Conservation (phyloP, 495 filamentous ascomycete genomes). For the Aspergillus wentii region DNA sequence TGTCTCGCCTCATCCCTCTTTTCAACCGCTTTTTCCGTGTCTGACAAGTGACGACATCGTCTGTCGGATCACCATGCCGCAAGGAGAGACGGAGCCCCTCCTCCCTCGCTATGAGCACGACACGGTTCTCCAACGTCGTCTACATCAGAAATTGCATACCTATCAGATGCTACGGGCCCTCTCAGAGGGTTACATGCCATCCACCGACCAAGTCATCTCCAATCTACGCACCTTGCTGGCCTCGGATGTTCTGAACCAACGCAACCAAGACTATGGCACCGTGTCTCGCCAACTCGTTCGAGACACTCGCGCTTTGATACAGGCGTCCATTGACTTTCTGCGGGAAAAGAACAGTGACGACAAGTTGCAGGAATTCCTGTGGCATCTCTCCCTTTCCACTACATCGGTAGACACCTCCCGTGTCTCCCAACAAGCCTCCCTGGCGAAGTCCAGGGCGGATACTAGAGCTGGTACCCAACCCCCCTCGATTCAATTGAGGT, state of each 20-base stretch:
- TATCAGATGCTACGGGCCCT: slow-evolving; percentile 89
- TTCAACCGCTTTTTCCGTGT: no score
- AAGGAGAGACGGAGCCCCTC: slow-evolving; percentile 66
- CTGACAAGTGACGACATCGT: no score
- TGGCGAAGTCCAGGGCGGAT: slow-evolving; percentile 69
- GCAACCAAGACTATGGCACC: slow-evolving; percentile 69
- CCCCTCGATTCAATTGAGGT: no score
- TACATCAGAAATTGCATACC: slow-evolving; percentile 83
- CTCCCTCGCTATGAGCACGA: slow-evolving; percentile 83
- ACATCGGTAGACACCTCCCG: slow-evolving; percentile 65
- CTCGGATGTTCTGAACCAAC: slow-evolving; percentile 71
- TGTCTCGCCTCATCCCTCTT: no score
- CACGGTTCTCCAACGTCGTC: slow-evolving; percentile 66
- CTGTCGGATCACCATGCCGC: slow-evolving; percentile 51
- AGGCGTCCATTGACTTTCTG: slow-evolving; percentile 70
- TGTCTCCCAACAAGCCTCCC: slow-evolving; percentile 55
- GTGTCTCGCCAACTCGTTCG: slow-evolving; percentile 70
- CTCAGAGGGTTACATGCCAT: slow-evolving; percentile 84
- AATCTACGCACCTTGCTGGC: slow-evolving; percentile 79
- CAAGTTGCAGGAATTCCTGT: slow-evolving; percentile 86
- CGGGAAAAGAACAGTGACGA: slow-evolving; percentile 78
- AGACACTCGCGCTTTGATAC: slow-evolving; percentile 65
- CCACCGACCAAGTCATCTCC: slow-evolving; percentile 75
- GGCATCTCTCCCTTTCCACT: slow-evolving; percentile 71
- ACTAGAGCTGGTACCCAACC: slow-evolving; percentile 65